These are phyloP conservation scores for Rhodofomes roseus DNA, from an alignment of 1,284 basidiomycete genomes.

Conservation along the genomic window DNA sequence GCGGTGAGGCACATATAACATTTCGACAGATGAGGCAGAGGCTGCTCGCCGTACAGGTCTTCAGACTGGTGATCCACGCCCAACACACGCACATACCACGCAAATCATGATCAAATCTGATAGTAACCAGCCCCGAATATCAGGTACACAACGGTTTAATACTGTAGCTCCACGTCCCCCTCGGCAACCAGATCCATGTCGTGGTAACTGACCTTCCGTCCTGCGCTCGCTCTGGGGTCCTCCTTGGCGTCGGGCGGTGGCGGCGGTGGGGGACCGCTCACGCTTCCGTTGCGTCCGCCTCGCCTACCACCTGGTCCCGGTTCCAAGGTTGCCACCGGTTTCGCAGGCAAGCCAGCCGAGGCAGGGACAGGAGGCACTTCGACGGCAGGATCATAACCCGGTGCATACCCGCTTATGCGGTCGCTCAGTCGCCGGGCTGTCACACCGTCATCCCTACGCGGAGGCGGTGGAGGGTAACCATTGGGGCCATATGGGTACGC, in stretches of 20 bases:
- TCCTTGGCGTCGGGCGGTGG: slow-evolving; percentile 84
- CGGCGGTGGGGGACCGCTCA: slow-evolving; percentile 56
- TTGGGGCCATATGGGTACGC: slow-evolving; percentile 34
- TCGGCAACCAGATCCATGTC: slow-evolving; percentile 87
- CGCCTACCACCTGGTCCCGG: slow-evolving; percentile 40
- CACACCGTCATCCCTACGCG: slow-evolving; percentile 53
- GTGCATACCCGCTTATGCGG: slow-evolving; percentile 69
- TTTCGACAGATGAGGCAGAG: not conserved
- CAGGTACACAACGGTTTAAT: slow-evolving; percentile 41
- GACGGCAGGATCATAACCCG: slow-evolving; percentile 41
- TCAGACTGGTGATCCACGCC: not conserved
- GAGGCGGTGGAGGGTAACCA: slow-evolving; percentile 31
- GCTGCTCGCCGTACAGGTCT: not conserved
- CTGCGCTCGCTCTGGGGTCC: slow-evolving; percentile 80
- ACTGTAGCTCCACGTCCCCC: slow-evolving; percentile 78
- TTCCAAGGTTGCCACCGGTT: slow-evolving; percentile 64
- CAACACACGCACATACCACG: slow-evolving; percentile 14
- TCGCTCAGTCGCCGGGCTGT: slow-evolving; percentile 66
- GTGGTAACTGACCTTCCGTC: slow-evolving; percentile 80
- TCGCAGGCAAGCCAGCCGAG: slow-evolving; percentile 71
- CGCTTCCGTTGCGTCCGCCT: slow-evolving; percentile 34
- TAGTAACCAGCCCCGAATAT: not conserved
- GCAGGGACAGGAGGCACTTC: slow-evolving; percentile 48
- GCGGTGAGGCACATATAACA: not conserved
- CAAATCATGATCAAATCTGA: slow-evolving; percentile 2